Conservation (phyloP, 345 rosid species). For the Diplotaxis tenuifolia region DNA sequence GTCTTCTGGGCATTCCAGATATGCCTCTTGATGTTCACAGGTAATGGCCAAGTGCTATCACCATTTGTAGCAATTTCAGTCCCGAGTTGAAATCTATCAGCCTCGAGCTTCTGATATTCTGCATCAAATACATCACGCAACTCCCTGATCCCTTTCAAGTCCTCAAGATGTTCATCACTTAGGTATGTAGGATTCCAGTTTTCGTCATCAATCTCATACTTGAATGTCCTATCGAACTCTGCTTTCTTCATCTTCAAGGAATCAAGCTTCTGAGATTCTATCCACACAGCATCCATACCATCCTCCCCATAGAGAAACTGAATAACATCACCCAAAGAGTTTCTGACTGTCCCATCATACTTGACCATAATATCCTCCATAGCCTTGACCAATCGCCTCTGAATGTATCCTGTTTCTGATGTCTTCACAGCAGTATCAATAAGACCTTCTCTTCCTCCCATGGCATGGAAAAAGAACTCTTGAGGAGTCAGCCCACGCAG, state of each 20-base stretch:
- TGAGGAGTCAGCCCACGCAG: constrained; percentile 97
- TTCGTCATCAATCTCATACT: constrained; percentile 79
- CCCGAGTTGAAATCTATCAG: constrained; percentile 81
- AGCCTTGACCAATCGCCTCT: constrained; percentile 96
- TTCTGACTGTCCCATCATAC: constrained; percentile 97
- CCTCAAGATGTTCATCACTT: constrained; percentile 80
- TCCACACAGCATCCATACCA: constrained; percentile 99
- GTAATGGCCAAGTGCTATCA: constrained; percentile 87
- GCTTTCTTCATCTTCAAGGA: constrained; percentile 86
- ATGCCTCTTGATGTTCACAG: constrained; percentile 91
- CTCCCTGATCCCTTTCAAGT: constrained; percentile 82
- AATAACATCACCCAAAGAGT: constrained; percentile 94
- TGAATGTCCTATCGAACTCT: constrained; percentile 77
- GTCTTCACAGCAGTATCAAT: constrained; percentile 99
- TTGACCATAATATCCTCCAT: constrained; percentile 99
- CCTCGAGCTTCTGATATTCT: constrained; percentile 87
- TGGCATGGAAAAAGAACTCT: constrained; percentile 98
- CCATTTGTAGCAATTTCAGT: constrained; percentile 94
- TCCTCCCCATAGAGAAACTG: constrained; percentile 99
- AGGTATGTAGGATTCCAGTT: constrained; percentile 88
- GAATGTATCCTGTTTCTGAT: constrained; percentile 98
- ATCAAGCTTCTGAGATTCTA: constrained; percentile 90
- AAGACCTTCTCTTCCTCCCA: constrained; percentile 99
- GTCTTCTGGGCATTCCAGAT: constrained; percentile 99
- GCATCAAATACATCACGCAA: constrained; percentile 93